Evolutionary conservation across 2,329 filamentous ascomycete species (phyloP).

Genomic region (Pyrenophora graminea): DNA sequence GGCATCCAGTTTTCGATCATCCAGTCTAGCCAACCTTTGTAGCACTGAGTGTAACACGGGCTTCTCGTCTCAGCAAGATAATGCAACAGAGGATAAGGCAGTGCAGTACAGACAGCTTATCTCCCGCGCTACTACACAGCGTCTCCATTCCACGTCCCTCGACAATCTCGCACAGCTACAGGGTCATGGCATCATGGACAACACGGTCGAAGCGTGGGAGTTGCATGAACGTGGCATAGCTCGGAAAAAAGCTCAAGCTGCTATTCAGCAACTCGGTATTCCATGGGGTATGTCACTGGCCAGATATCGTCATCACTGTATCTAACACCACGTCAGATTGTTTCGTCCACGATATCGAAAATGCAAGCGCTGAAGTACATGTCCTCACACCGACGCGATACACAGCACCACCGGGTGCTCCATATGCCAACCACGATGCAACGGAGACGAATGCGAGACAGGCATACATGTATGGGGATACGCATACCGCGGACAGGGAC

Average conservation of each 20-base stretch:
- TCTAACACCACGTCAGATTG: background rate
- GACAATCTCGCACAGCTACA: background rate
- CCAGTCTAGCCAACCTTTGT: background rate
- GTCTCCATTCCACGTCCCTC: slow-evolving; percentile 16
- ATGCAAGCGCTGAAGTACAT: slow-evolving; percentile 3
- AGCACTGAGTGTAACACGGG: background rate
- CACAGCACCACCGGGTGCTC: background rate
- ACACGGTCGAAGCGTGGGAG: background rate
- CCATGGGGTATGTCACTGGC: background rate
- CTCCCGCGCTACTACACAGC: slow-evolving; percentile 21
- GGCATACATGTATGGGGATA: background rate
- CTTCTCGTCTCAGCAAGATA: background rate
- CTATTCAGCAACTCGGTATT: background rate
- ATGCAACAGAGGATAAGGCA: background rate
- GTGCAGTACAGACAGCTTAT: slow-evolving; percentile 24
- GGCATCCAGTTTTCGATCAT: too few relatives aligned
- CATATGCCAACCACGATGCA: background rate
- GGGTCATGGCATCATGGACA: background rate
- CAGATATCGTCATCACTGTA: background rate
- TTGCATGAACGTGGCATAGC: background rate
- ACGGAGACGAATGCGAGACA: background rate
- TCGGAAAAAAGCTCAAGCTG: background rate
- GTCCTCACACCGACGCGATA: slow-evolving; percentile 12
- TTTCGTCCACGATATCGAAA: slow-evolving; percentile 2
- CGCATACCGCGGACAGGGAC: background rate